Percentiles rank a stretch among this genome's conserved stretches.
Conservation (phyloP, 768 basidiomycete species). For the Hysterangium stoloniferum region DNA sequence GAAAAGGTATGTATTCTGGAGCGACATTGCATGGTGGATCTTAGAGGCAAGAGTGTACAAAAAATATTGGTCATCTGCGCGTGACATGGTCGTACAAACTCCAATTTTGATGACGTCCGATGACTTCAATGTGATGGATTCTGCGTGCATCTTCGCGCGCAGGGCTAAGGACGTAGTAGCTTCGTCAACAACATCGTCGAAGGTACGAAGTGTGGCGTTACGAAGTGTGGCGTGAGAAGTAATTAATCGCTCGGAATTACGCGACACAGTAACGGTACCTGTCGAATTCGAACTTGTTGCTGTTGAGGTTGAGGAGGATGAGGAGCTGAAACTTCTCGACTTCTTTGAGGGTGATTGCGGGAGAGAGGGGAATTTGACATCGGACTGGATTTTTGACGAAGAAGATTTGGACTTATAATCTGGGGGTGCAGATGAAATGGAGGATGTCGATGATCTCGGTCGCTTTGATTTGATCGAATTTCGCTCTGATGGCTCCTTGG, state of each 20-base stretch:
- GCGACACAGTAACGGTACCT: neutral
- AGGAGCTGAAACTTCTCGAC: neutral
- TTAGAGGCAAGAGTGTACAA: constrained; percentile 43
- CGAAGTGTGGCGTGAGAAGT: neutral
- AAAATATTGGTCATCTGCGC: constrained; percentile 48
- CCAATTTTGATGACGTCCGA: constrained; percentile 48
- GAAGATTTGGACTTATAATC: neutral
- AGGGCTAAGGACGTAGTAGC: constrained; percentile 52
- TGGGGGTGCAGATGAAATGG: neutral
- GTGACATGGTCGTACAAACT: constrained; percentile 53
- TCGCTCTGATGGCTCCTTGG: neutral
- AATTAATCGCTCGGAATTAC: neutral
- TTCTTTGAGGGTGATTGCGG: neutral
- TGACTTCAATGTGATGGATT: constrained; percentile 21
- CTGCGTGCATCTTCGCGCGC: constrained; percentile 42
- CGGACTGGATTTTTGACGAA: neutral
- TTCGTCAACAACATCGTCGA: constrained; percentile 54
- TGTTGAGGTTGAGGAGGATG: neutral
- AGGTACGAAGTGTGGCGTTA: constrained; percentile 32
- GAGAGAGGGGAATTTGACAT: neutral
- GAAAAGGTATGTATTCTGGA: constrained; percentile 24
- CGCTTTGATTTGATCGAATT: neutral
- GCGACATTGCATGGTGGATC: constrained; percentile 34
- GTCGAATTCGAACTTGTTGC: neutral
- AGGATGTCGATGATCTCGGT: neutral